Evolutionary conservation across 2,329 filamentous ascomycete species (phyloP), one percentile per base, ranked within the genome.

Genomic region (Fusarium zealandicum): DNA sequence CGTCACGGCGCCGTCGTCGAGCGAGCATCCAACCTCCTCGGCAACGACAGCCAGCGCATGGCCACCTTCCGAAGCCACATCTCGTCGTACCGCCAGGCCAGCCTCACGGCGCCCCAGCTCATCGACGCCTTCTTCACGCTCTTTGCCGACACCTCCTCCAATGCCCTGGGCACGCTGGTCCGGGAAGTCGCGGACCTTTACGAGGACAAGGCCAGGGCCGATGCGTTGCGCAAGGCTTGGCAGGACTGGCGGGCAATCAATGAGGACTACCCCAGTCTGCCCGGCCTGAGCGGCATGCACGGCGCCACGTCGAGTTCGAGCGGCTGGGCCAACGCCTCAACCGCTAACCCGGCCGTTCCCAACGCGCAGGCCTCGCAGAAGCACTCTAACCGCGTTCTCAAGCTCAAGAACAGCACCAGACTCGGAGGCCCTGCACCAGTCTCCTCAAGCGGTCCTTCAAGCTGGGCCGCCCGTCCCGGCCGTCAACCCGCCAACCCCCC

Each of bases 161-260:
- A 86, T 12, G 89, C 96, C 22, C 80, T 99, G 0, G 93, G 93
- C 12, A 97, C 93, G 20, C 82, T 99, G 1, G 84, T 98, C 58
- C 90, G 93, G 57, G 95, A 99, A 70, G 83, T 97, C 3, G 90
- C 93, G 5, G 93, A 98, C 45, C 85, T 99, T 10, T 98, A 95
- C 66, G 93, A 99, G 65, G 89, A 96, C 64, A 82, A 88, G 42
- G 71, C 73, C 14, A 96, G 96, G 70, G 86, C 86, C 1, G 87
- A 89, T 45, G 81, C 79, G 1, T 77, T 99, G 3, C 83, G 92
- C 20, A 89, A 89, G 66, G 91, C 93, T 1, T 97, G 93, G 92
- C 91, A 92, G 65, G 90, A 96, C 74, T 97, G 93, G 91, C 90
- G 91, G 39, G 92, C 92, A 31, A 95, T 96, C 75, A 96, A 96